Evolutionary conservation across 441 rosid genomes (phyloP), one percentile per base, ranked within the genome.

Genomic region (Lepidium campestre): DNA sequence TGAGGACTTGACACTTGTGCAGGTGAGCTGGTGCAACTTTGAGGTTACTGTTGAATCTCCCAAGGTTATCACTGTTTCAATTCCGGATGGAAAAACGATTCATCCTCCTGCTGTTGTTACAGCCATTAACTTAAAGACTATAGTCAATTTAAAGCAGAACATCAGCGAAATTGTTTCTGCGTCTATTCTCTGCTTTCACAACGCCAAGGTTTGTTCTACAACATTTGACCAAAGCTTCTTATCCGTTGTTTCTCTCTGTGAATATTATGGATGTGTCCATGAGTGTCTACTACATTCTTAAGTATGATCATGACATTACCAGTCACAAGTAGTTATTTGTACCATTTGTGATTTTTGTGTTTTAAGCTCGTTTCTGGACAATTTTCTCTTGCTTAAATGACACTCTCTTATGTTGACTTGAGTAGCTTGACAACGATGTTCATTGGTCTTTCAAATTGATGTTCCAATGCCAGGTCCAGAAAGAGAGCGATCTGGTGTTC

Each of bases 21-120:
- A 91, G 99, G 91, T 91, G 73, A 94, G 99, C 82, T 91, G 96
- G 99, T 94, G 99, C 86, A 91, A 85, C 78, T 89, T 85, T 82
- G 99, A 94, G 83, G 73, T 94, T 49, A 72, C 59, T 72, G 81
- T 88, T 68, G 89, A 85, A 66, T 82, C 81, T 65, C 83, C 96
- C 20, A 94, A 88, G 80, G 86, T 75, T 67, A 82, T 91, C 70
- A 53, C 37, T 32, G 78, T 78, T 57, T 74, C 86, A 60, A 70
- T 86, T 52, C 74, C 92, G 23, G 83, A 77, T 76, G 78, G 50
- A 35, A 69, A 72, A 40, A 32, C 50, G 19, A 93, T 85, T 78
- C 83, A 83, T 74, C 98, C 98, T 76, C 90, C 93, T 15, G 86
- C 93, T 60, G 89, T 89, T 54, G 94, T 88, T 39, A 82, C 98